Base-by-base conservation (phyloP, 495 filamentous ascomycete species). In the Talaromyces stipitatus region DNA sequence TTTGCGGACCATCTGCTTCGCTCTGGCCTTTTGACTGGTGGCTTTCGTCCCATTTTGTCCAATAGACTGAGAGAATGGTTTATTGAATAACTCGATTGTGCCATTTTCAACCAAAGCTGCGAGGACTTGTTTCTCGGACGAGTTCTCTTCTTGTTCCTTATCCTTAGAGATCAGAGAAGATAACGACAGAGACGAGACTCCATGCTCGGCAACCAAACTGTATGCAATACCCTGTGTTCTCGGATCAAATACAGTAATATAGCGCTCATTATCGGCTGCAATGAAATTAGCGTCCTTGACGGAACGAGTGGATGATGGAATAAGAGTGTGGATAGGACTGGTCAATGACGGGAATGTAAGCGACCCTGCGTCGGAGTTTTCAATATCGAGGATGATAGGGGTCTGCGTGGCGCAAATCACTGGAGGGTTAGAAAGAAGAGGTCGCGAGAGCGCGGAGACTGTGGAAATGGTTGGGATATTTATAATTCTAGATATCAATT, bases 321-420 rank as follows among this genome's bases (percentile, higher is more conserved):
- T 56, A 33, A 85, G 65, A 2, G 70, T 74, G 61, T 79, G 78
- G 50, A 85, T 75, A 7, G 73, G 65, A 54, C 80, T 80, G 36
- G 72, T 76, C 72, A 82, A 79, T 6, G 79, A 81, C 22, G 73
- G 72, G 61, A 83, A 84, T 8, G 70, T 64, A 23, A 69, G 55
- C 0, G 71, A 66, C n/a, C 66, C 47, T 55, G 73, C 68, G 36
- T 72, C 73, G 24, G 65, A 58, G 32, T 74, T 72, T 46, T 78
- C 75, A 24, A 70, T 65, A 50, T 79, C 66, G 58, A 85, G 68
- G 46, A 81, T 69, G 62, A 76, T 80, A 12, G 80, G 73, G 2
- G 72, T 77, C 63, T 82, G 76, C 4, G 82, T 83, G 33, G 82
- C 82, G 59, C 77, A 83, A 47, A 85, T 72, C 29, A 82, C 69